phyloP scores from a whole-genome alignment of 805 yeast genomes.

The Metschnikowia shivogae region DNA sequence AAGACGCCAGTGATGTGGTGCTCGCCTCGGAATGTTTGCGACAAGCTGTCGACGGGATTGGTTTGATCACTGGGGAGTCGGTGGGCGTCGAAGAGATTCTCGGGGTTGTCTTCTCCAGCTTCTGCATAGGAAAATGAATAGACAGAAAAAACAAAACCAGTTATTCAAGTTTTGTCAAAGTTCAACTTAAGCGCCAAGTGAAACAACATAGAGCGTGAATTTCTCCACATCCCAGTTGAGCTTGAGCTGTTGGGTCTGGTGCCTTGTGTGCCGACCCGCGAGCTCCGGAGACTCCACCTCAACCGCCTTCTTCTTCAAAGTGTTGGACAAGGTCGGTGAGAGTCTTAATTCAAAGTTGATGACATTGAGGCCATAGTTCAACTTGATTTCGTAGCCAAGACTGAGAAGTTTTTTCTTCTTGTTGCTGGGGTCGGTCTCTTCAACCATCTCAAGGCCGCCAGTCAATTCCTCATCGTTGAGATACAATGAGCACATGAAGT shows the following conservation, averaged over 20 bases:
- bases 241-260: constrained; percentile 42
- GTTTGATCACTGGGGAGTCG: constrained; percentile 85
- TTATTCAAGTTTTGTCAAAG: not conserved
- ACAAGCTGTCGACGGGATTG: constrained; percentile 79
- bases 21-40: constrained; percentile 74
- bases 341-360: constrained; percentile 41
- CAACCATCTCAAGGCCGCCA: constrained; percentile 42
- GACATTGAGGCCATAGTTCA: constrained; percentile 45
- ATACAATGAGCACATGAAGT: constrained; percentile 35
- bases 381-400: constrained; percentile 39
- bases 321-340: constrained; percentile 36
- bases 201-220: constrained; percentile 31
- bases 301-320: constrained; percentile 31
- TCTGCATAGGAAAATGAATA: constrained; percentile 83
- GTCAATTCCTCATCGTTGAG: constrained; percentile 44
- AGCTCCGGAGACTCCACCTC: constrained; percentile 21
- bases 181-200: constrained; percentile 10
- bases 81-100: constrained; percentile 87
- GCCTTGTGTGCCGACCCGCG: constrained; percentile 43
- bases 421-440: constrained; percentile 23
- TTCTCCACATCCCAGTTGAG: constrained; percentile 45
- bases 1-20: constrained; percentile 62
- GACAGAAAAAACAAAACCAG: not conserved
- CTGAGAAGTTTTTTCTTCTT: constrained; percentile 12
- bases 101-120: constrained; percentile 85